phyloP scores from a whole-genome alignment of 2,329 filamentous ascomycete genomes.

The Fusarium sp. region DNA sequence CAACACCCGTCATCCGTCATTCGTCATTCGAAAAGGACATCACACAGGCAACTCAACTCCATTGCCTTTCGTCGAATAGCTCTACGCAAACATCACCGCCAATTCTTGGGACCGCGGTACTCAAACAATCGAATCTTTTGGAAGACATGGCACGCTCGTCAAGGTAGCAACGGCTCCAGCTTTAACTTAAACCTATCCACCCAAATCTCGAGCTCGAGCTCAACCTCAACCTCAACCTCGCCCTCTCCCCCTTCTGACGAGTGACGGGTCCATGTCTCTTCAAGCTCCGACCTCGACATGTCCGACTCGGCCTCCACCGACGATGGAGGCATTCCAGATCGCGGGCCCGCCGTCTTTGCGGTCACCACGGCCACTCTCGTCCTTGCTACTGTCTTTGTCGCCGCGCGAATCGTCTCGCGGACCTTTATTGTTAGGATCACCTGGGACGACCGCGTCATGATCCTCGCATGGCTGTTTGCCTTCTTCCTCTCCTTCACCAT shows the following conservation, averaged over 20 bases:
- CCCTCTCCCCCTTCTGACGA: slow-evolving; percentile 29
- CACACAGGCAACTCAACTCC: background rate
- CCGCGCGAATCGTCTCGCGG: slow-evolving; percentile 78
- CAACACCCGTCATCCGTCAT: slow-evolving; percentile 13
- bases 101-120: slow-evolving; percentile 4
- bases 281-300: slow-evolving; percentile 42
- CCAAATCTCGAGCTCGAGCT: slow-evolving; percentile 15
- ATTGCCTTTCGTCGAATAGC: background rate
- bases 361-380: slow-evolving; percentile 78
- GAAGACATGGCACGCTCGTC: slow-evolving; percentile 44
- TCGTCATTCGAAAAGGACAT: slow-evolving; percentile 14
- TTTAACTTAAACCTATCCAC: slow-evolving; percentile 20
- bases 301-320: slow-evolving; percentile 45
- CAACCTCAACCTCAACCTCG: slow-evolving; percentile 18
- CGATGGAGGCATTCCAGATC: slow-evolving; percentile 58
- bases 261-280: slow-evolving; percentile 43
- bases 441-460: slow-evolving; percentile 85
- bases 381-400: slow-evolving; percentile 80
- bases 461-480: slow-evolving; percentile 80
- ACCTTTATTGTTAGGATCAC: slow-evolving; percentile 79
- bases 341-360: slow-evolving; percentile 73
- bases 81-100: background rate
- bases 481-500: slow-evolving; percentile 77
- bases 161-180: slow-evolving; percentile 29
- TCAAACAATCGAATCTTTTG: slow-evolving; percentile 1